Evolutionary conservation across 306 rosid genomes (phyloP), one percentile per base, ranked within the genome.

Genomic region (Acacia acuminata): DNA sequence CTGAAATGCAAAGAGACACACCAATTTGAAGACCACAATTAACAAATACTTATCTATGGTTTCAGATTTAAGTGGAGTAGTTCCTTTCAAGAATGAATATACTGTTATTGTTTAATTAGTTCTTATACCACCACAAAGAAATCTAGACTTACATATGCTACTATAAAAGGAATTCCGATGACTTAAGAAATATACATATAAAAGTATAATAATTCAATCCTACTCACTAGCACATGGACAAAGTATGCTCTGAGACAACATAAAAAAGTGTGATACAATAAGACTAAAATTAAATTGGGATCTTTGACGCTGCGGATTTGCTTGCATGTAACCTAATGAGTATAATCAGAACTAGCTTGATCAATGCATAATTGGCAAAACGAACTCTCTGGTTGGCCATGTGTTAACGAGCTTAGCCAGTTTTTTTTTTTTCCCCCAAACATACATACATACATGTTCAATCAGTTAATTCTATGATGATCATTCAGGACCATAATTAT

Each of bases 401-500:
- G 34, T 20, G 67, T 36, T 51, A 20, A 34, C 22, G 8, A 75
- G 50, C 34, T 55, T 68, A 38, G 6, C 73, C 16, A 19, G 51
- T 40, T 2, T 2, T 3, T 3, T 40, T 2, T 2, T 27, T 27
- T 27, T 27, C 36, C 36, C 36, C 36, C 17, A 9, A 2, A 9
- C 3, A 11, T 8, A 9, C n/a, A 34, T 7, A 67, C 36, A 8
- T 0, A 32, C 38, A 4, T 20, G 75, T 76, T 84, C 44, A 19
- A 44, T 19, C 25, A 60, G 43, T 73, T 77, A 72, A 66, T 55
- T 66, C 19, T 61, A 34, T 45, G 43, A 34, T 53, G 12, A 77
- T 80, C 58, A 42, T 67, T 77, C 64, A 42, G 79, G 84, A 51
- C 65, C 5, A 43, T 77, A 58, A 72, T 73, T 61, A 73, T 65